Evolutionary conservation across 1,139 yeast species (phyloP).

Genomic region (Candida sanyaensis): DNA sequence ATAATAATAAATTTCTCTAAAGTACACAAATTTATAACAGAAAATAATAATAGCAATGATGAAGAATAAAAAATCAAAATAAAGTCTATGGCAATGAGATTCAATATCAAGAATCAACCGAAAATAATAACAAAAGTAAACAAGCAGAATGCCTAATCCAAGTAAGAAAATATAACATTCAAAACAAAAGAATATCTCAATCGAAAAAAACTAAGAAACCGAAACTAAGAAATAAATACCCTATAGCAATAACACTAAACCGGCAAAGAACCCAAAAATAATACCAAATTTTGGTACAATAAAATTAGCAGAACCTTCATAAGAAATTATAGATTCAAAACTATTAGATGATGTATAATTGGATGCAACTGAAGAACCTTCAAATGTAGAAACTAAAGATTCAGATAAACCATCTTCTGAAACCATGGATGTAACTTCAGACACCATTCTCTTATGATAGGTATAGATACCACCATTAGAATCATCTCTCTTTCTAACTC

Average conservation of each 20-base stretch:
- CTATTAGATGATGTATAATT: not conserved
- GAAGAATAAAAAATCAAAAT: not conserved
- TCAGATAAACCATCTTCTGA: too few species aligned
- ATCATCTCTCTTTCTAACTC: not conserved
- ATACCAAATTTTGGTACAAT: conserved; percentile 1
- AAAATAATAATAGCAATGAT: not conserved
- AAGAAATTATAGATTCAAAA: not conserved
- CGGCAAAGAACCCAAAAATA: not conserved
- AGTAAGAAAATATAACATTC: not conserved
- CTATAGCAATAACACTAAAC: conserved; percentile 3
- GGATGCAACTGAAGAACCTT: too few species aligned
- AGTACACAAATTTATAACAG: not conserved
- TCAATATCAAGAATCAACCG: not conserved
- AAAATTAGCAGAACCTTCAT: conserved; percentile 2
- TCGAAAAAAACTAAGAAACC: not conserved
- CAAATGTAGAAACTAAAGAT: too few species aligned
- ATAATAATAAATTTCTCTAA: not conserved
- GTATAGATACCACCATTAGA: not conserved
- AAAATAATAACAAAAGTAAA: not conserved
- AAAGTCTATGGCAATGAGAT: not conserved
- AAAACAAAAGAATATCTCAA: not conserved
- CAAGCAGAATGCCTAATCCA: not conserved
- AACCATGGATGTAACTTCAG: not conserved
- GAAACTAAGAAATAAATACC: not conserved
- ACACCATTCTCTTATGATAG: not conserved